Evolutionary conservation across 176 grass and related monocot genomes (phyloP), one percentile per base, ranked within the genome.

Genomic region (Pharus latifolius): DNA sequence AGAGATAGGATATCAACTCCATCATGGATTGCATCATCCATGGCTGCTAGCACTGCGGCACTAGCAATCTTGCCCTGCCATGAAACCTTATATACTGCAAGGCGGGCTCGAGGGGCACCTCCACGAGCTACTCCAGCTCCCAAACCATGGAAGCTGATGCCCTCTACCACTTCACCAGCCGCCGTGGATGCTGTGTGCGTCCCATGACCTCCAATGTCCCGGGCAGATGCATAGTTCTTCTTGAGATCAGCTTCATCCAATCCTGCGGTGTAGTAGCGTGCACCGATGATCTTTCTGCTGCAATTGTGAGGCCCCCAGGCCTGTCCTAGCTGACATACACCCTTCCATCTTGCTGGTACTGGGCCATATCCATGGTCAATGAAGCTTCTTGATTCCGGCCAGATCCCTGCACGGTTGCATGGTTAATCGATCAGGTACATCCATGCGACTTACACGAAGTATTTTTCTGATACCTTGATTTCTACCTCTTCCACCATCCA

Each of bases 201-300:
- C 11, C 72, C 80, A 16, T 82, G 80, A 1, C 54, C 33, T 0
- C 0, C 0, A 0, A 0, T 0, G 38, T 77, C 80, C 3, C 80
- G 48, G 2, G 80, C 4, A 0, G 80, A 83, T 0, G 77, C 37
- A 22, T 75, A 31, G 1, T 30, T 56, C 0, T 0, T 0, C 38
- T 22, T 37, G 8, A 54, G 37, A 0, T 3, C 0, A 0, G 13
- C 15, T 14, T 63, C 12, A 5, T 9, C 2, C 23, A 83, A 0
- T 3, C 80, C 80, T 0, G 8, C 63, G 4, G 0, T 15, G 28
- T 83, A 83, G 49, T 48, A 73, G 2, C 78, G 15, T 0, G 78
- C 78, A 30, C 78, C 78, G 15, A 80, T 73, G 49, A 80, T 73
- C 68, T 80, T 80, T 3, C 78, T 47, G 78, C 15, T 80, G 29